These are phyloP conservation scores for Neolentinus lepideus DNA, from an alignment of 1,284 basidiomycete genomes.

Conservation along the genomic window DNA sequence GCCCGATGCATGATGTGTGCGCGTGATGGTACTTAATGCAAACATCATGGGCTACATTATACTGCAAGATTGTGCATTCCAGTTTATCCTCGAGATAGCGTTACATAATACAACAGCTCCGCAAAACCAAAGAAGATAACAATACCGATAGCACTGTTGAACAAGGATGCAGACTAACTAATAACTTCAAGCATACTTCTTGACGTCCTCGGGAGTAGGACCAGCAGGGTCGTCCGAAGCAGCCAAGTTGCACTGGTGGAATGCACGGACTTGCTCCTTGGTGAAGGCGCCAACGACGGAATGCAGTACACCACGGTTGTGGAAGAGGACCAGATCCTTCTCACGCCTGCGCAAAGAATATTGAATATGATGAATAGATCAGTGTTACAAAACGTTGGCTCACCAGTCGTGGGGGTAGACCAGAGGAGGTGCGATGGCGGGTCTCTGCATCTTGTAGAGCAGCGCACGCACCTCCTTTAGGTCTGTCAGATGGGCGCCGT, in stretches of 20 bases:
- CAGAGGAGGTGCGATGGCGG: constrained; percentile 68
- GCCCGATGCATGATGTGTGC: too few relatives aligned
- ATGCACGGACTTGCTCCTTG: constrained; percentile 64
- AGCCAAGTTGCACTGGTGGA: constrained; percentile 81
- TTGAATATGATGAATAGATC: background rate
- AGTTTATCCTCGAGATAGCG: too few relatives aligned
- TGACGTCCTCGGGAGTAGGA: constrained; percentile 55
- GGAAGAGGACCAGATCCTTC: constrained; percentile 62
- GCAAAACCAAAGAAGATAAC: too few relatives aligned
- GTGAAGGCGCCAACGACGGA: constrained; percentile 72
- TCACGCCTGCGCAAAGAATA: constrained; percentile 30
- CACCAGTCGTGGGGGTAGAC: constrained; percentile 64
- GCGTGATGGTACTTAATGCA: too few relatives aligned
- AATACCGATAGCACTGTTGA: too few relatives aligned
- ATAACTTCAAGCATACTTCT: constrained; percentile 45
- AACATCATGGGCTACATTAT: too few relatives aligned
- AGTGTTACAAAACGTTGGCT: background rate
- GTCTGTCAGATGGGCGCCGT: constrained; percentile 67
- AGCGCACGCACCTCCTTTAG: constrained; percentile 65
- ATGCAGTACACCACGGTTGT: constrained; percentile 74
- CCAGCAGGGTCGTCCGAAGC: constrained; percentile 65
- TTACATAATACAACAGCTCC: too few relatives aligned
- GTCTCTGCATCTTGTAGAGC: constrained; percentile 75
- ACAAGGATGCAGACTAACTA: background rate
- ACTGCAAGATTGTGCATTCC: too few relatives aligned